Evolutionary conservation across 2,329 filamentous ascomycete species (phyloP).

Genomic region (Cordyceps cateniannulata): DNA sequence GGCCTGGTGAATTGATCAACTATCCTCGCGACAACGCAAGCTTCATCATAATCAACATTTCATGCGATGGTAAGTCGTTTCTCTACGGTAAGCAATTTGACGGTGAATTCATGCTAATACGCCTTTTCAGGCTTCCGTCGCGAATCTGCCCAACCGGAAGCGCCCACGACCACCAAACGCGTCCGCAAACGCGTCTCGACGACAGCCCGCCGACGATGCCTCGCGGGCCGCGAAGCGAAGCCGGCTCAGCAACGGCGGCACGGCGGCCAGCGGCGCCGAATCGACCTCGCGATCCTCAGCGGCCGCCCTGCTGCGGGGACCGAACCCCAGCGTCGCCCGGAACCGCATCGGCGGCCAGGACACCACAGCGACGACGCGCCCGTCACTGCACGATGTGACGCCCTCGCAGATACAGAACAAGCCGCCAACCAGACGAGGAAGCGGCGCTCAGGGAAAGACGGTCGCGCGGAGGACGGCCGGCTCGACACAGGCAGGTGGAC

Average conservation of each 20-base stretch:
- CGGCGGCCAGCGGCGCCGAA: background rate
- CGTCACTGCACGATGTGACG: slow-evolving; percentile 6
- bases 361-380: background rate
- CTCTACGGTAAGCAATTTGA: background rate
- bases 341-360: slow-evolving; percentile 3
- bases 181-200: slow-evolving; percentile 24
- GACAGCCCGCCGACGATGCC: slow-evolving; percentile 22
- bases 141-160: slow-evolving; percentile 34
- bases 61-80: background rate
- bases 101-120: background rate
- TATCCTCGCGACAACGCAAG: background rate
- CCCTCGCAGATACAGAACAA: slow-evolving; percentile 9
- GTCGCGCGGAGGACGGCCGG: slow-evolving; percentile 14
- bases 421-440: slow-evolving; percentile 1
- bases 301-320: slow-evolving; percentile 3
- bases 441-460: background rate
- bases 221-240: slow-evolving; percentile 15
- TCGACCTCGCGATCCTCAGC: background rate
- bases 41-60: background rate
- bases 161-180: slow-evolving; percentile 37
- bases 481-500: slow-evolving; percentile 15
- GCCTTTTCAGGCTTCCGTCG: slow-evolving; percentile 19
- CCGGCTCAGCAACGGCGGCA: slow-evolving; percentile 10
- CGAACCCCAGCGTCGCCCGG: slow-evolving; percentile 8
- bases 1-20: too few relatives aligned